Conservation (phyloP, 352 stramenopile genomes). For the Globisporangium solare region DNA sequence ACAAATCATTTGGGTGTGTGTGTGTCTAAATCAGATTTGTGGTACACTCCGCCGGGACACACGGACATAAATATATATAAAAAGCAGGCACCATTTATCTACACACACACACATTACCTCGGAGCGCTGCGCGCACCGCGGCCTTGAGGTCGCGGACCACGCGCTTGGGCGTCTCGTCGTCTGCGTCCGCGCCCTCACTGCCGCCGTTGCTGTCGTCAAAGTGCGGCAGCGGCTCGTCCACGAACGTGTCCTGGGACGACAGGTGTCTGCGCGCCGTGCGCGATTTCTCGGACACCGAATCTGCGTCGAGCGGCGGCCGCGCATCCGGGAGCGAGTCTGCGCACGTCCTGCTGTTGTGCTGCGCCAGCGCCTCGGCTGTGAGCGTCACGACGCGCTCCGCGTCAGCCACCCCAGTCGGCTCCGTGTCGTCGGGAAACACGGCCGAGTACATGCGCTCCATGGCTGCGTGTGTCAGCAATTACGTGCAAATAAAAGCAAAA, state of each 20-base stretch:
- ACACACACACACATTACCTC: no score
- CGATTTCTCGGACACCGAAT: no score
- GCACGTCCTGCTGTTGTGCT: constrained; percentile 35
- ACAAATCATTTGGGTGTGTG: no score
- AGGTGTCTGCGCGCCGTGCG: no score
- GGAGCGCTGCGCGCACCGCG: constrained; percentile 36
- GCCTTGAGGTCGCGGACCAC: constrained; percentile 42
- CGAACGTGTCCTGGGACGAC: no score
- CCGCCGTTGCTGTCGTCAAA: constrained; percentile 16
- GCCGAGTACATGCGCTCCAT: constrained; percentile 88
- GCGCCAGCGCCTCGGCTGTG: constrained; percentile 57
- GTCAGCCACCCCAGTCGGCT: constrained; percentile 8
- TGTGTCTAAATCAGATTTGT: no score
- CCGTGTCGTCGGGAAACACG: constrained; percentile 58
- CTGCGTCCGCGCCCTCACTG: constrained; percentile 17
- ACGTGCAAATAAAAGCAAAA: no score
- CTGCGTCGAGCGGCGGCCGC: no score
- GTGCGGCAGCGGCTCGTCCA: not conserved
- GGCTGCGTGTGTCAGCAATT: not conserved
- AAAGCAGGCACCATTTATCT: no score
- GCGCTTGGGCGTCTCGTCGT: constrained; percentile 14
- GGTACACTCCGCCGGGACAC: no score
- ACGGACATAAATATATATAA: no score
- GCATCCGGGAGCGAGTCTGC: not conserved
- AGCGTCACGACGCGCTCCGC: constrained; percentile 17